Percentiles rank a stretch among this genome's conserved stretches.
These are phyloP conservation scores for Colletotrichum orbiculare DNA, from an alignment of 2,329 filamentous ascomycete species.

Conservation along the genomic window DNA sequence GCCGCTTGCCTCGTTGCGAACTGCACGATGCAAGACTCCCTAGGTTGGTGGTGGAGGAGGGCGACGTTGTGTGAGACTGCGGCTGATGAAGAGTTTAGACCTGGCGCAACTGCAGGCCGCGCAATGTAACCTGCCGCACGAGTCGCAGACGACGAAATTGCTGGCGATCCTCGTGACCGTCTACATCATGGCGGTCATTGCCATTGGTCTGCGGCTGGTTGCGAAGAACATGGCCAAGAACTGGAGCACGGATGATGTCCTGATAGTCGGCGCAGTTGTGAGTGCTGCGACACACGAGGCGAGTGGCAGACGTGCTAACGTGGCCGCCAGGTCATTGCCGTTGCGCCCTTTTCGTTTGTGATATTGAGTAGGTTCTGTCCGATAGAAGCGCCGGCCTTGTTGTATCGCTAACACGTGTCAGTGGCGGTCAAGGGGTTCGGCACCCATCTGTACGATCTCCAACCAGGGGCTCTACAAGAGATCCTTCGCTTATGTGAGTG, in stretches of 20 bases:
- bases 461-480: slow-evolving; percentile 20
- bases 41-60: slow-evolving; percentile 3
- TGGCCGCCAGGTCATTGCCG: not conserved
- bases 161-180: slow-evolving; percentile 23
- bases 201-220: slow-evolving; percentile 15
- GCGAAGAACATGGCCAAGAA: slow-evolving; percentile 24
- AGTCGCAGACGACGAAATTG: slow-evolving; percentile 18
- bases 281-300: not conserved
- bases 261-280: slow-evolving; percentile 29
- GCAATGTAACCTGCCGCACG: slow-evolving; percentile 33
- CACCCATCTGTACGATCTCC: slow-evolving; percentile 35
- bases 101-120: slow-evolving; percentile 30
- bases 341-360: slow-evolving; percentile 26
- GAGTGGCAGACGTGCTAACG: not conserved
- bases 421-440: slow-evolving; percentile 32
- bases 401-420: not conserved
- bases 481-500: slow-evolving; percentile 23
- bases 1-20: slow-evolving; percentile 30
- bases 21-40: slow-evolving; percentile 36
- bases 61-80: no score
- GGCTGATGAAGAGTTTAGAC: slow-evolving; percentile 2
- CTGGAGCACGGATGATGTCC: slow-evolving; percentile 22
- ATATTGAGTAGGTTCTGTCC: slow-evolving; percentile 14
- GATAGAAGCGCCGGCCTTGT: not conserved
- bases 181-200: slow-evolving; percentile 5